Conservation (phyloP, 768 basidiomycete genomes). For the Paxillus rubicundulus region DNA sequence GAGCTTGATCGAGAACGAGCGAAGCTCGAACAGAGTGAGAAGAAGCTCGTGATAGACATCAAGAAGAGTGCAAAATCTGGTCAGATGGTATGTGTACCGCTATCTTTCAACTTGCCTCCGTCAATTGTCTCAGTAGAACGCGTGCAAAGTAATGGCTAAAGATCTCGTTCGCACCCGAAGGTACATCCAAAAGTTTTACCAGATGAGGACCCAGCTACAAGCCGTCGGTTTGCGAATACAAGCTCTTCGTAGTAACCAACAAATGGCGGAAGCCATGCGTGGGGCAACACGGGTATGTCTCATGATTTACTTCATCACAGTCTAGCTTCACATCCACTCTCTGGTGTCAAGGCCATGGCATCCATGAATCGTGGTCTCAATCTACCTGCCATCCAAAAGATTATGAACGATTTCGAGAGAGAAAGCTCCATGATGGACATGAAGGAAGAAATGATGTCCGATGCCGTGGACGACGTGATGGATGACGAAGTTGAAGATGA, state of each 20-base stretch:
- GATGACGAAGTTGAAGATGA: constrained; percentile 90
- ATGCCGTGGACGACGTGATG: constrained; percentile 97
- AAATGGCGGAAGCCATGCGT: constrained; percentile 99
- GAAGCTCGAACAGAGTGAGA: constrained; percentile 95
- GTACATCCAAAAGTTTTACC: constrained; percentile 97
- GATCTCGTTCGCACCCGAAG: constrained; percentile 94
- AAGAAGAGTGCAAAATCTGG: constrained; percentile 95
- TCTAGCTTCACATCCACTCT: constrained; percentile 3
- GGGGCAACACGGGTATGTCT: constrained; percentile 86
- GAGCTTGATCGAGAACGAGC: constrained; percentile 94
- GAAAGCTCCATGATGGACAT: constrained; percentile 99
- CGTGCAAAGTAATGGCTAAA: constrained; percentile 99
- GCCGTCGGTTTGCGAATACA: constrained; percentile 95
- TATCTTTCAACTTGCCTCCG: constrained; percentile 4
- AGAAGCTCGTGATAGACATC: constrained; percentile 93
- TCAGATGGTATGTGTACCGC: constrained; percentile 67
- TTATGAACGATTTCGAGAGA: constrained; percentile 98
- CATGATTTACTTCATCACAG: not conserved
- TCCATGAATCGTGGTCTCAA: constrained; percentile 97
- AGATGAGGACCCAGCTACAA: constrained; percentile 98
- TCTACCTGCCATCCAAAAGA: constrained; percentile 89
- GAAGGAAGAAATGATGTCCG: constrained; percentile 99
- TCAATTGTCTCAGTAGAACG: constrained; percentile 59
- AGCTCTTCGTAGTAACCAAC: constrained; percentile 93
- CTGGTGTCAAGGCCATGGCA: constrained; percentile 79